A percentile compares a stretch with the other conserved stretches of the same genome.
phyloP scores from a whole-genome alignment of 768 basidiomycete species.

The Trametes gibbosa region DNA sequence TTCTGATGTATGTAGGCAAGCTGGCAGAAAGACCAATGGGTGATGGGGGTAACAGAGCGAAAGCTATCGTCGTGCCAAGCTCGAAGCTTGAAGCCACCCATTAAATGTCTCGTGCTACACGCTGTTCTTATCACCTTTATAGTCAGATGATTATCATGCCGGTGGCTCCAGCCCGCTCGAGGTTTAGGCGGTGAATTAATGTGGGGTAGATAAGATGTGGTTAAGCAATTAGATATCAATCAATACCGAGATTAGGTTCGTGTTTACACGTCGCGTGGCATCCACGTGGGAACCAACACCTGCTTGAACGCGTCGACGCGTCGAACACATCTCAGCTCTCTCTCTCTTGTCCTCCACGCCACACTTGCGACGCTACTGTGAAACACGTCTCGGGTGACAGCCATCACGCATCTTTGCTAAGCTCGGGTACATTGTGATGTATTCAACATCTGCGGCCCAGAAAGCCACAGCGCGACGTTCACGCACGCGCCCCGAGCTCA shows the following conservation, averaged over 20 bases:
- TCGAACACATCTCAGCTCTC: slow-evolving; percentile 6
- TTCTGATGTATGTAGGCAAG: not conserved
- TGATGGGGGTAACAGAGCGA: not conserved
- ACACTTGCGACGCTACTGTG: not conserved
- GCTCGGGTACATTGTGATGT: slow-evolving; percentile 3
- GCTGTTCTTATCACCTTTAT: slow-evolving; percentile 7
- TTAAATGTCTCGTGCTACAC: not conserved
- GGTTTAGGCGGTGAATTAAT: slow-evolving; percentile 5
- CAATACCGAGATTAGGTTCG: not conserved
- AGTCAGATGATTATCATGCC: not conserved
- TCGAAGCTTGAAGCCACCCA: not conserved
- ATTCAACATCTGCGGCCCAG: slow-evolving; percentile 54
- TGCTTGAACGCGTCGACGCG: slow-evolving; percentile 11
- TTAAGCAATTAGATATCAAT: not conserved
- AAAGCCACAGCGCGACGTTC: slow-evolving; percentile 68
- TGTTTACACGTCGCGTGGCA: not conserved
- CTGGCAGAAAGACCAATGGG: not conserved
- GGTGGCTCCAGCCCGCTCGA: not conserved
- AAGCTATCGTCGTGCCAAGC: too few relatives aligned
- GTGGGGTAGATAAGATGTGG: slow-evolving; percentile 13
- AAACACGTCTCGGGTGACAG: too few relatives aligned
- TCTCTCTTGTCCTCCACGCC: not conserved
- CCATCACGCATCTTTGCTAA: not conserved
- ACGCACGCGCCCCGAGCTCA: slow-evolving; percentile 76
- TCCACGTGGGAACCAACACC: slow-evolving; percentile 3